phyloP scores from a whole-genome alignment of 441 rosid species.

The Pelargonium myrrhifolium region DNA sequence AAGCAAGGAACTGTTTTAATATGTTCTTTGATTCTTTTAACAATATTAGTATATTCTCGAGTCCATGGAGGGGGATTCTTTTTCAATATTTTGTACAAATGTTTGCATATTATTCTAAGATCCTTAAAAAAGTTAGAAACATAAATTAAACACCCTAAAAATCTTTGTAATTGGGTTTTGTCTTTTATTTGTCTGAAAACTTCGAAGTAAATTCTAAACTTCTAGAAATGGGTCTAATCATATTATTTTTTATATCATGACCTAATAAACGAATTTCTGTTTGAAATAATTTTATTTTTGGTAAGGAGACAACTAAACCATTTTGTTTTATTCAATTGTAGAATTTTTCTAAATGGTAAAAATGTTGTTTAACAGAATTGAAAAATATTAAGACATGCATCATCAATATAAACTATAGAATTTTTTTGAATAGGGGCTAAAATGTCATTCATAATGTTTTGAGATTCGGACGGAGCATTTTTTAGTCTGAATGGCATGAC shows the following conservation, averaged over 20 bases:
- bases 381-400: not conserved
- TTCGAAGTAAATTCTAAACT: not conserved
- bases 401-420: not conserved
- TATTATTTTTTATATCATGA: not conserved
- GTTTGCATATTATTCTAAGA: not conserved
- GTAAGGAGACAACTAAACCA: not conserved
- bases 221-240: not conserved
- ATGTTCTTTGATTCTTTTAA: not conserved
- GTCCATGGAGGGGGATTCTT: not conserved
- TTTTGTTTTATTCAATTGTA: not conserved
- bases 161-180: not conserved
- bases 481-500: not conserved
- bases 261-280: not conserved
- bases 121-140: not conserved
- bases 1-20: not conserved
- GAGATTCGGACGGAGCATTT: conserved; percentile 10
- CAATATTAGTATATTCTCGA: not conserved
- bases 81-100: not conserved
- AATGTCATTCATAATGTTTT: conserved; percentile 6
- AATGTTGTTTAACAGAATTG: not conserved
- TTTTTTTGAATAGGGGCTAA: not conserved
- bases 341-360: not conserved
- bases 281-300: not conserved
- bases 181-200: conserved; percentile 6
- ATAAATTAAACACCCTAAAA: not conserved